Percentiles rank a stretch among this genome's conserved stretches.
Evolutionary conservation across 2,329 filamentous ascomycete species (phyloP).

Genomic region (Epichloe baconii): DNA sequence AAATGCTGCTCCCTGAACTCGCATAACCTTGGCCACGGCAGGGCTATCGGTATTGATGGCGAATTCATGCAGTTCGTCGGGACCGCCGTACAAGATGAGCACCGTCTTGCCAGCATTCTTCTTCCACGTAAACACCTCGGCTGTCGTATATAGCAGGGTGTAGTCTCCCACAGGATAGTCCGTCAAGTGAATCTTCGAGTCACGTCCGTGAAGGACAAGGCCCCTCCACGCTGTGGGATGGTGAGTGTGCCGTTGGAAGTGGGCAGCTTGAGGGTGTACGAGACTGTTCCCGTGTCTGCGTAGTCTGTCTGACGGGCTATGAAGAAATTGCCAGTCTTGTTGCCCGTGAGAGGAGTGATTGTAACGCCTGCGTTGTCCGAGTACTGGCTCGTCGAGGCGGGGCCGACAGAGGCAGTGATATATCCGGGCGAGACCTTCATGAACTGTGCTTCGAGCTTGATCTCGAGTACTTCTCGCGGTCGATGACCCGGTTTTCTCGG

Average conservation of each 20-base stretch:
- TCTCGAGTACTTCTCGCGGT: conserved; percentile 66
- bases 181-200: conserved; percentile 54
- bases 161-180: conserved; percentile 51
- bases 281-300: conserved; percentile 39
- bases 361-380: conserved; percentile 38
- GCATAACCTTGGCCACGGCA: conserved; percentile 5
- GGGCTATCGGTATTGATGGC: conserved; percentile 28
- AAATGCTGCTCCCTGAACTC: conserved; percentile 16
- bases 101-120: conserved; percentile 45
- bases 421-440: conserved; percentile 60
- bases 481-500: conserved; percentile 53
- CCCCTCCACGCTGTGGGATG: conserved; percentile 45
- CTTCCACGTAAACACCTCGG: conserved; percentile 60
- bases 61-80: conserved; percentile 50
- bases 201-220: conserved; percentile 47
- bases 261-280: conserved; percentile 50
- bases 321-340: conserved; percentile 46
- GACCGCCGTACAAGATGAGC: conserved; percentile 50
- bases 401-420: conserved; percentile 43
- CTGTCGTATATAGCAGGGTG: conserved; percentile 52
- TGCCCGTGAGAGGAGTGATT: conserved; percentile 47
- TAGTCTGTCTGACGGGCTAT: conserved; percentile 55
- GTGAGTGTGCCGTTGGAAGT: conserved; percentile 44
- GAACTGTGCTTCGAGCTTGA: conserved; percentile 67
- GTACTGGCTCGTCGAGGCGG: conserved; percentile 36